Conservation (phyloP, 257 asterid genomes). For the Phtheirospermum japonicum region DNA sequence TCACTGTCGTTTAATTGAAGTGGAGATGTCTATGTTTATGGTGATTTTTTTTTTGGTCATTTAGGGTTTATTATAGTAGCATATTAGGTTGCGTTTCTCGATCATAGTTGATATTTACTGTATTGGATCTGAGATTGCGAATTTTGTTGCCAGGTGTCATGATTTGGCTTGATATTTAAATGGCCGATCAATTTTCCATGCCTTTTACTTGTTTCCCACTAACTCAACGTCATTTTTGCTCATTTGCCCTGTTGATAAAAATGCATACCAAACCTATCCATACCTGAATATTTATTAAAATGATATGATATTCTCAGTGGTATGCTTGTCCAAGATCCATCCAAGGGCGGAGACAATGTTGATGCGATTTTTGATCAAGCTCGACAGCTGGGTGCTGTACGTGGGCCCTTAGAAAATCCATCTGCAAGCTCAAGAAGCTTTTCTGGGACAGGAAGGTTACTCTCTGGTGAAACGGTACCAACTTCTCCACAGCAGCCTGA, state of each 20-base stretch:
- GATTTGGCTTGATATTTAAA: conserved; percentile 11
- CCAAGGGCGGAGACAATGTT: conserved; percentile 41
- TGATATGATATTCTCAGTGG: conserved; percentile 53
- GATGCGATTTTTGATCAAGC: conserved; percentile 64
- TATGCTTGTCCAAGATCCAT: conserved; percentile 72
- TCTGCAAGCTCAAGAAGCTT: conserved; percentile 82
- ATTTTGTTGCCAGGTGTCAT: not conserved
- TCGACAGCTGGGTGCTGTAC: conserved; percentile 68
- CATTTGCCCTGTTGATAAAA: not conserved
- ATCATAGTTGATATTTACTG: conserved; percentile 11
- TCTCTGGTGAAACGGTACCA: conserved; percentile 64
- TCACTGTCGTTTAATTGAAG: not conserved
- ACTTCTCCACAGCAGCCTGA: conserved; percentile 75
- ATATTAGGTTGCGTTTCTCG: not conserved
- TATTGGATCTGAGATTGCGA: not conserved
- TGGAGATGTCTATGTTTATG: no score
- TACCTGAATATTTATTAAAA: conserved; percentile 10
- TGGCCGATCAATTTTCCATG: conserved; percentile 6
- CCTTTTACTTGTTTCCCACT: not conserved
- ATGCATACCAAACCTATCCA: conserved; percentile 9
- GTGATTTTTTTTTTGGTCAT: not conserved
- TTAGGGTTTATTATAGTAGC: conserved; percentile 10
- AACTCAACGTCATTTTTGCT: not conserved
- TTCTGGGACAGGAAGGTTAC: conserved; percentile 79
- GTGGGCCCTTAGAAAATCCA: conserved; percentile 62